Evolutionary conservation across 2,329 filamentous ascomycete species (phyloP).

Genomic region (Pseudogymnoascus sp.): DNA sequence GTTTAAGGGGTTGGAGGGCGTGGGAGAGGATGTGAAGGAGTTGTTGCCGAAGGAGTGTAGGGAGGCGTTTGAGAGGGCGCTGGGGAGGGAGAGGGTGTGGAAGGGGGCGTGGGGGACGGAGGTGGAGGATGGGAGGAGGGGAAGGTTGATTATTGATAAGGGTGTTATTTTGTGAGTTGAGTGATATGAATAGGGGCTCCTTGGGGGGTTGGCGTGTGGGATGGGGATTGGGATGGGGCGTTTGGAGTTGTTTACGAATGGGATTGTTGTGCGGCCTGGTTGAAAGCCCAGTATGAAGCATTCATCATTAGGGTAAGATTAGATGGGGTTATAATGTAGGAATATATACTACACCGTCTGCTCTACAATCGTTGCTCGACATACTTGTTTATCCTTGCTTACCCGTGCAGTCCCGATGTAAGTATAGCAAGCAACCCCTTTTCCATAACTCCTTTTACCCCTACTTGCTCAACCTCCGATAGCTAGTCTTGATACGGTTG

Average conservation of each 20-base stretch:
- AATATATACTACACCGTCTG: neutral
- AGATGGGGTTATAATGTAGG: neutral
- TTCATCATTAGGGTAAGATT: no score
- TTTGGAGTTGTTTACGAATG: neutral
- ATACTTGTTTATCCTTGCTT: neutral
- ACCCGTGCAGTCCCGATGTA: neutral
- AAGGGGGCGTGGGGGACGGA: slow-evolving; percentile 68
- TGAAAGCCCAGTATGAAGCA: no score
- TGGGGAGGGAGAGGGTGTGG: slow-evolving; percentile 60
- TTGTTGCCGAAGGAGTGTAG: slow-evolving; percentile 64
- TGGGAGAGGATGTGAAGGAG: slow-evolving; percentile 56
- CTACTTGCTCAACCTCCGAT: neutral
- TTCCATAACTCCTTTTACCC: neutral
- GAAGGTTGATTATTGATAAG: slow-evolving; percentile 52
- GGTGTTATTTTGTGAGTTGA: slow-evolving; percentile 47
- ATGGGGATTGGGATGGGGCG: neutral
- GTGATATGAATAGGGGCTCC: no score
- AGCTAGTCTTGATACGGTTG: neutral
- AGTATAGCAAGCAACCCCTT: neutral
- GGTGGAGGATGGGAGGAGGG: slow-evolving; percentile 42
- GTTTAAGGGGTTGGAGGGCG: slow-evolving; percentile 49
- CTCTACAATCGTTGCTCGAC: neutral
- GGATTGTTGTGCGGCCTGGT: neutral
- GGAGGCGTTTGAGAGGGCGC: slow-evolving; percentile 60
- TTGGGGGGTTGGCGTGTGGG: neutral